Conservation (phyloP, 768 basidiomycete genomes). For the Pisolithus microcarpus region DNA sequence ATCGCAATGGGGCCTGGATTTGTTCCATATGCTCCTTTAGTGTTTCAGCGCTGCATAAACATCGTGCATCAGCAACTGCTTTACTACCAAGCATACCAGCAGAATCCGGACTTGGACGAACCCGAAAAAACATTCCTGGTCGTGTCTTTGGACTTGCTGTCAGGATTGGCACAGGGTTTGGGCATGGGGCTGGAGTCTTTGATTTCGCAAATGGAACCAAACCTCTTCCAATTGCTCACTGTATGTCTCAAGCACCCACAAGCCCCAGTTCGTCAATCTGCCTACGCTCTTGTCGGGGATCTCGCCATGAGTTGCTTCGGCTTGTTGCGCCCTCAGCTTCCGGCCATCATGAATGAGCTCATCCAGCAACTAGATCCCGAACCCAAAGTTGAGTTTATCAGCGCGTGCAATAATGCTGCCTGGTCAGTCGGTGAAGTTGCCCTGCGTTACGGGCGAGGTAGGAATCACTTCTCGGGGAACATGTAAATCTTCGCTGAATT, state of each 20-base stretch:
- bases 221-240: constrained; percentile 72
- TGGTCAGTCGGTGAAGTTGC: constrained; percentile 99
- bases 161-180: constrained; percentile 92
- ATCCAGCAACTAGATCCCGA: constrained; percentile 87
- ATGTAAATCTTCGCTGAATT: constrained; percentile 3
- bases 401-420: constrained; percentile 97
- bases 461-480: constrained; percentile 1
- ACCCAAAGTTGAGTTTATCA: constrained; percentile 89
- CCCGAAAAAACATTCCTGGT: constrained; percentile 97
- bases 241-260: constrained; percentile 94
- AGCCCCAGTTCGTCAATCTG: constrained; percentile 90
- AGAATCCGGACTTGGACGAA: constrained; percentile 86
- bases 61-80: constrained; percentile 80
- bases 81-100: constrained; percentile 81
- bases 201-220: constrained; percentile 65
- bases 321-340: constrained; percentile 77
- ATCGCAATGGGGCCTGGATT: constrained; percentile 93
- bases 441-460: constrained; percentile 79
- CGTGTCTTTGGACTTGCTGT: constrained; percentile 93
- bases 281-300: constrained; percentile 97
- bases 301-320: constrained; percentile 94
- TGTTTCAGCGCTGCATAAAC: constrained; percentile 85
- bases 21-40: constrained; percentile 78
- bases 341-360: constrained; percentile 84
- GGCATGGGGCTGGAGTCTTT: constrained; percentile 69